These are phyloP conservation scores for Quercus phellos DNA, from an alignment of 331 rosid genomes.

Conservation along the genomic window DNA sequence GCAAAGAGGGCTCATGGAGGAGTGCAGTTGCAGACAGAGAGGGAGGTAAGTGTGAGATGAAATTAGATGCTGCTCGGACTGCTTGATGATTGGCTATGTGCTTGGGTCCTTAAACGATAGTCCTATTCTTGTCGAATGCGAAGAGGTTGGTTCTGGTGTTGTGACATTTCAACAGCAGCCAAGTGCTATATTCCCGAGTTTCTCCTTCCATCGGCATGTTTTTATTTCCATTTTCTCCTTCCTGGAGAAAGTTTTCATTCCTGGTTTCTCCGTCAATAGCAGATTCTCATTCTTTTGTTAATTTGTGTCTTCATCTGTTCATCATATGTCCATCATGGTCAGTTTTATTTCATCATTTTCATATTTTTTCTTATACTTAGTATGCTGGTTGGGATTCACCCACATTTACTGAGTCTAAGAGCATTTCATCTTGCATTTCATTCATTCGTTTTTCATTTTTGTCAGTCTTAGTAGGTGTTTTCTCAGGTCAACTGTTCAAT, in stretches of 20 bases:
- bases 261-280: neutral
- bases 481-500: constrained; percentile 24
- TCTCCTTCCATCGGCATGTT: constrained; percentile 37
- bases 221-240: constrained; percentile 15
- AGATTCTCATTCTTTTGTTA: constrained; percentile 18
- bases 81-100: constrained; percentile 25
- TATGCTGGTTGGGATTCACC: constrained; percentile 3
- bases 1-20: neutral
- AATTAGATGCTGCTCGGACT: constrained; percentile 14
- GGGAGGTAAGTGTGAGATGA: constrained; percentile 19
- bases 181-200: constrained; percentile 22
- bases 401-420: constrained; percentile 11
- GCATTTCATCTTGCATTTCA: constrained; percentile 32
- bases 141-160: constrained; percentile 24
- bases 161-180: constrained; percentile 18
- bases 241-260: constrained; percentile 8
- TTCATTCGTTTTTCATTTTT: constrained; percentile 30
- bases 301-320: constrained; percentile 19
- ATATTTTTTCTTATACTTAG: constrained; percentile 20
- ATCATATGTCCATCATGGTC: constrained; percentile 18
- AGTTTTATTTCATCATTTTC: constrained; percentile 20
- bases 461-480: constrained; percentile 12
- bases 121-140: constrained; percentile 17
- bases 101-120: constrained; percentile 2
- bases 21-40: constrained; percentile 9